A percentile compares a stretch with the other conserved stretches of the same genome.
These are phyloP conservation scores for Sphagnum contortum DNA, from an alignment of 225 moss, liverwort and hornwort genomes.

Conservation along the genomic window DNA sequence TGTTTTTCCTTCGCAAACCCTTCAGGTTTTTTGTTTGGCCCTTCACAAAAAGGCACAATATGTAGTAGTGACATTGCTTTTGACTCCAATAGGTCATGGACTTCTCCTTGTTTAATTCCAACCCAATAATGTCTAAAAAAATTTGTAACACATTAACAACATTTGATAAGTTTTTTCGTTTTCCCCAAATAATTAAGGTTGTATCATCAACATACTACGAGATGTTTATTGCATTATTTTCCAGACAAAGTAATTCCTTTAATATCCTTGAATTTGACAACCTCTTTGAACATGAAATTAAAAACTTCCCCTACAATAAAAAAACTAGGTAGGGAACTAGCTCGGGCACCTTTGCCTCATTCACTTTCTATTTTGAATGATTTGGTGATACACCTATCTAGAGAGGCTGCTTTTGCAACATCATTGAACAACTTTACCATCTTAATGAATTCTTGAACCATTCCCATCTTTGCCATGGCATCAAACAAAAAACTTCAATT, in stretches of 20 bases:
- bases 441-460: background rate
- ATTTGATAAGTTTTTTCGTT: background rate
- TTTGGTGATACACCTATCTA: background rate
- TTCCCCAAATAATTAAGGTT: background rate
- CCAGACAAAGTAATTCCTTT: background rate
- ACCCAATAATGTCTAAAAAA: background rate
- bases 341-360: background rate
- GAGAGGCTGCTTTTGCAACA: background rate
- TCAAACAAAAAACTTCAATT: background rate
- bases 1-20: too few species aligned
- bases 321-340: background rate
- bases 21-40: too few species aligned
- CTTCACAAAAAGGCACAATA: too few species aligned
- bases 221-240: background rate
- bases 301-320: background rate
- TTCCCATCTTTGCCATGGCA: background rate
- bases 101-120: background rate
- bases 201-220: background rate
- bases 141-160: background rate
- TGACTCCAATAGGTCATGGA: background rate
- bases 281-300: background rate
- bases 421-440: background rate
- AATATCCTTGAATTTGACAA: background rate
- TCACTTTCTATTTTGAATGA: background rate
- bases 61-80: too few species aligned